Conservation (phyloP, 1,139 yeast genomes). For the Saccharomyces hybrid region DNA sequence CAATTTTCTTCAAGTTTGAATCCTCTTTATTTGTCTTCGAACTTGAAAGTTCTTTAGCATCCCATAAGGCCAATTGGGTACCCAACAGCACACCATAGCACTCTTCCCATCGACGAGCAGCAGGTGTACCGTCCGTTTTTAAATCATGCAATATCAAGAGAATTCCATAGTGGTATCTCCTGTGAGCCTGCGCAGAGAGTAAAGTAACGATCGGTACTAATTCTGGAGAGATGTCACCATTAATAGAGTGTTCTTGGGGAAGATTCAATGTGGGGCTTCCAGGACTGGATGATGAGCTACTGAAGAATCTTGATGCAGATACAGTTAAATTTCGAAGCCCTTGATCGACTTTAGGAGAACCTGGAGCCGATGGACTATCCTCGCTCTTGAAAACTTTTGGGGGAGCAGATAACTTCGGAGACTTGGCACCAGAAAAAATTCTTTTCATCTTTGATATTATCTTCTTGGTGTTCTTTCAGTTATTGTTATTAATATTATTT, state of each 20-base stretch:
- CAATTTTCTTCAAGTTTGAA: conserved; percentile 41
- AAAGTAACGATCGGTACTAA: conserved; percentile 67
- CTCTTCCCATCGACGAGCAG: conserved; percentile 78
- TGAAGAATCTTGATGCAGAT: not conserved
- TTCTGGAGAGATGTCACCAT: conserved; percentile 46
- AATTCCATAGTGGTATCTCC: conserved; percentile 67
- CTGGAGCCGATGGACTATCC: not conserved
- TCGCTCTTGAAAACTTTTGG: conserved; percentile 8
- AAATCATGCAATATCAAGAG: conserved; percentile 65
- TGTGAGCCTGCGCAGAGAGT: conserved; percentile 60
- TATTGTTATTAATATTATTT: not conserved
- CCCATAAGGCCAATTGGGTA: conserved; percentile 90
- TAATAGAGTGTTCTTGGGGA: conserved; percentile 5
- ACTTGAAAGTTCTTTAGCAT: conserved; percentile 63
- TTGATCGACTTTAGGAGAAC: not conserved
- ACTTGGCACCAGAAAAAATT: conserved; percentile 14
- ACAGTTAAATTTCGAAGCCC: not conserved
- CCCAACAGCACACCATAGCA: conserved; percentile 89
- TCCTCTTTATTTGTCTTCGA: conserved; percentile 34
- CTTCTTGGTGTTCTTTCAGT: not conserved
- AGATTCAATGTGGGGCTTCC: not conserved
- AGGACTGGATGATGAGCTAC: not conserved
- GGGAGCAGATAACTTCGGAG: conserved; percentile 14
- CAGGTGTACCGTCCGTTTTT: conserved; percentile 76
- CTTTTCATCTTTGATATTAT: conserved; percentile 9